Base-by-base conservation (phyloP, 1,139 yeast genomes). In the Candida tunisiensis region DNA sequence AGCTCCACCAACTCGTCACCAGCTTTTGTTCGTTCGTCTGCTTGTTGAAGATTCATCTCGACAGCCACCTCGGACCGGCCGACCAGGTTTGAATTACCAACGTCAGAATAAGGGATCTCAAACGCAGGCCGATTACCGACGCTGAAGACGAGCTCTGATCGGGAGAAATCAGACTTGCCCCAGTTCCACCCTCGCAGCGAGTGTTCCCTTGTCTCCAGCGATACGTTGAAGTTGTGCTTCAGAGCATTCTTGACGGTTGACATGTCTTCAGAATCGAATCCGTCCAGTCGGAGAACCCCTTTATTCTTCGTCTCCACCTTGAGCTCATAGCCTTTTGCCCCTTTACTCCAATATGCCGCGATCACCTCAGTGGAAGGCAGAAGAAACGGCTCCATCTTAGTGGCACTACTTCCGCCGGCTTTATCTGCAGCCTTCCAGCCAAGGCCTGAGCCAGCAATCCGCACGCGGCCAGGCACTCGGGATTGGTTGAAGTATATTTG, bases 111-210 rank as follows among this genome's bases (percentile, higher is more conserved):
- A 4, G 96, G 95, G 25, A 91, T 55, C 53, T 88, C 98, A 51
- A 88, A 88, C 12, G 77, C 69, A 2, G 98, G 96, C 44, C 78
- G 77, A 41, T 83, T 83, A 44, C 79, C 80, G 19, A 85, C 74
- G 31, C 74, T 73, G 54, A 91, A 85, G 18, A 82, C 68, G 53
- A 88, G 60, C 49, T 88, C 98, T 41, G 83, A 80, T 47, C 94
- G 69, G 9, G 93, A 93, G 50, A 91, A 69, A 49, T 85, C 94
- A 8, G 88, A 65, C 37, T 74, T 73, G 31, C 99, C 99, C 98
- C 98, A 88, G 52, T 88, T 88, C 98, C 98, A 88, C 23, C 99
- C 99, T 54, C 95, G 69, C 40, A 88, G 59, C 5, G 95, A 78
- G 51, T 88, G 98, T 43, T 88, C 96, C 42, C 65, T 70, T 36